Base-by-base conservation (phyloP, 345 rosid species). In the Kernera saxatilis region DNA sequence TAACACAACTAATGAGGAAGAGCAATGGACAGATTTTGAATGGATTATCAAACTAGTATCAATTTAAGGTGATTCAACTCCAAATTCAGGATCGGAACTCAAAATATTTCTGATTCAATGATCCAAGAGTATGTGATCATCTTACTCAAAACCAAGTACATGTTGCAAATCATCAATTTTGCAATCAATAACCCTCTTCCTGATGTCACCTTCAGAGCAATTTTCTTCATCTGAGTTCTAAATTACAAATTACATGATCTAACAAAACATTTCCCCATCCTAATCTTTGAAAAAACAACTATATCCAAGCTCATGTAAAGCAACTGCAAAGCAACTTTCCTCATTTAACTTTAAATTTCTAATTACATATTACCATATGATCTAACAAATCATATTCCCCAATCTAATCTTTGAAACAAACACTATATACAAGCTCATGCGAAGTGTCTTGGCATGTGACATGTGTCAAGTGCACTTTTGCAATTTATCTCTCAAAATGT, bases 401-500 rank as follows among this genome's bases (percentile, higher is more conserved):
- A 68, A 18, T 15, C 52, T 54, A 41, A 17, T 17, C 11, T 15
- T 12, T 33, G 37, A 25, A 69, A 43, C 26, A n/a, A 15, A 44
- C 8, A 49, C 54, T 57, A 33, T 33, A 45, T 23, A 57, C 65
- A 56, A 43, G 8, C 27, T 35, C 70, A 65, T 21, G 57, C 21
- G 6, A 33, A 35, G 46, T 7, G 44, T 35, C 61, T 32, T 32
- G 22, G 21, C 17, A 26, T 17, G 56, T 32, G 22, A 14, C 17
- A 26, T 17, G 56, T 30, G 25, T 43, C 51, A 62, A 41, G 51
- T 15, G 15, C 66, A 60, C 15, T 59, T 58, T 21, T n/a, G 58
- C 36, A 52, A 33, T 56, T 69, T 44, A 69, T 30, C 49, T 36
- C 54, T 77, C 74, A 45, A 21, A 32, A 48, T 36, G 2, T 36